Evolutionary conservation across 768 basidiomycete genomes (phyloP), one percentile per base, ranked within the genome.

Genomic region (Termitomyces sp.): DNA sequence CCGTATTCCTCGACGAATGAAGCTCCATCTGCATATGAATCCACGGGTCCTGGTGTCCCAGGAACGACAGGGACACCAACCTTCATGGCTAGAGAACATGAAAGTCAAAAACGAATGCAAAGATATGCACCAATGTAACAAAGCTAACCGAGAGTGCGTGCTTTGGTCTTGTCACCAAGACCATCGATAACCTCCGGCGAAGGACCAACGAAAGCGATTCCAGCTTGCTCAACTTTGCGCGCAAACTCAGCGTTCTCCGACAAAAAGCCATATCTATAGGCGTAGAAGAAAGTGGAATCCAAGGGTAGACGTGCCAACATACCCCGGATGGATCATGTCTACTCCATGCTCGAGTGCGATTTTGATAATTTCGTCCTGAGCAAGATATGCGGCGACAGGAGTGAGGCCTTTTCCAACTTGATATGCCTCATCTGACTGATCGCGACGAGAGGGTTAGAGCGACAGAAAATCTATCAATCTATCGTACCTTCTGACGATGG

Each of bases 281-380:
- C 48, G 49, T 16, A 44, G 1, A 52, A 48, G 28, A 17, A 12
- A 27, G 32, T 28, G 19, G 19, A 34, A 14, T 25, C 10, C 19
- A 23, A 14, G 23, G 32, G 41, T 50, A 49, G 19, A 54, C 46
- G 10, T 45, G 34, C 23, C 42, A 50, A 71, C 79, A 67, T 63
- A 94, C 92, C 95, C 94, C 11, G 94, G 97, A 73, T 98, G 97
- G 68, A 99, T 98, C 97, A 99, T 98, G 70, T 98, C 96, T 25
- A 99, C 97, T 25, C 93, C 95, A 72, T 98, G 94, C 72, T 98
- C 95, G 43, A 98, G 80, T n/a, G 94, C 93, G 62, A 94, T 88
- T 61, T 86, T 78, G 73, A 99, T 94, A 72, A 99, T 98, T 66
- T 97, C 94, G 64, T 98, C 94, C 70, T 98, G 95, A 2, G 95